phyloP scores from a whole-genome alignment of 1,284 basidiomycete species.

The Boletus sp. region DNA sequence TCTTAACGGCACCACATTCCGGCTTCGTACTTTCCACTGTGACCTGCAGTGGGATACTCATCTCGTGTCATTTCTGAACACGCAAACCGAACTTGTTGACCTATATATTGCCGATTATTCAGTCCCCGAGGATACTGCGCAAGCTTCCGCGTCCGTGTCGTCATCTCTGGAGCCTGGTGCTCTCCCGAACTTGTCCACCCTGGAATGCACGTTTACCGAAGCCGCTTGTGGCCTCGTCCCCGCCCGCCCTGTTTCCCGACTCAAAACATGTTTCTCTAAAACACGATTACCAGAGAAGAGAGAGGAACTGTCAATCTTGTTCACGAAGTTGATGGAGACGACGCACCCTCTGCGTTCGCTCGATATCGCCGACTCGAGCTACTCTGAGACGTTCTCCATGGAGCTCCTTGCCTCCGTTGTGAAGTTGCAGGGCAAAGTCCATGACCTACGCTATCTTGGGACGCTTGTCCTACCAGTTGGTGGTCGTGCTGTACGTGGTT shows the following conservation, averaged over 20 bases:
- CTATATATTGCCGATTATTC: constrained; percentile 58
- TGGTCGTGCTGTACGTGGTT: constrained; percentile 42
- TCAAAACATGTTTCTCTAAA: constrained; percentile 67
- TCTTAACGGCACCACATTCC: constrained; percentile 45
- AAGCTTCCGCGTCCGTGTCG: constrained; percentile 2
- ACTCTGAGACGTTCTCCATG: constrained; percentile 49
- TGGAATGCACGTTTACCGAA: constrained; percentile 65
- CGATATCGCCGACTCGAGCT: constrained; percentile 58
- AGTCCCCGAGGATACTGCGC: constrained; percentile 21
- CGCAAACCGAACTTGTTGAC: constrained; percentile 48
- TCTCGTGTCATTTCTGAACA: constrained; percentile 52
- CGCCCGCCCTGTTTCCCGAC: constrained; percentile 49
- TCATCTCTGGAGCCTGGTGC: constrained; percentile 32
- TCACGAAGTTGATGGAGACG: constrained; percentile 43
- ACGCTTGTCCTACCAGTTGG: constrained; percentile 48
- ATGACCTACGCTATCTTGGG: constrained; percentile 53
- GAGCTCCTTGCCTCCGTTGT: constrained; percentile 45
- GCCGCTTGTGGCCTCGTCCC: constrained; percentile 55
- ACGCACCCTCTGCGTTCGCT: constrained; percentile 44
- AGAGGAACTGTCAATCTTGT: constrained; percentile 45
- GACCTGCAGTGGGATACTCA: constrained; percentile 59
- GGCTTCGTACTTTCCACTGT: constrained; percentile 55
- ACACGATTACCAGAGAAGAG: constrained; percentile 46
- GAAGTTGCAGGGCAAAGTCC: constrained; percentile 32
- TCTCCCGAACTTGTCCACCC: constrained; percentile 45